Evolutionary conservation across 225 moss, liverwort and hornwort genomes (phyloP).

Genomic region (Marchantia paleacea): DNA sequence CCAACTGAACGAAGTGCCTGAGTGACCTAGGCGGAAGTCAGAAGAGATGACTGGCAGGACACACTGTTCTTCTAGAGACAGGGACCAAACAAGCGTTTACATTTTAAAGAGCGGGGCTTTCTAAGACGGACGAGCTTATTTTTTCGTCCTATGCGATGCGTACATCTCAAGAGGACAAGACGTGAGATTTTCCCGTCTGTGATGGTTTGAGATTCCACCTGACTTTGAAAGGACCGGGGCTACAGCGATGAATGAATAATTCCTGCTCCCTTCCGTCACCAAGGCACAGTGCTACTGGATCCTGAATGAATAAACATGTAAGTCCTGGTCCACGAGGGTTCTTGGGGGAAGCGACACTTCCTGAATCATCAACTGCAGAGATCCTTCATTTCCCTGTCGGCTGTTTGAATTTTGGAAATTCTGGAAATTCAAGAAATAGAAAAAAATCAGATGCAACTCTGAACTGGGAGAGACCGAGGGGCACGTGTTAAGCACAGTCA

Average conservation of each 20-base stretch:
- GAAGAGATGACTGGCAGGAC: neutral
- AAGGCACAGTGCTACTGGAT: neutral
- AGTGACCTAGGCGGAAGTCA: neutral
- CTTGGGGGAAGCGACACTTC: neutral
- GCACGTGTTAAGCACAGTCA: slow-evolving; percentile 2
- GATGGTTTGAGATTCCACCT: neutral
- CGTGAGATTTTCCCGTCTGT: neutral
- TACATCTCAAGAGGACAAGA: neutral
- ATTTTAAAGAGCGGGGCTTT: neutral
- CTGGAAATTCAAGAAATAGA: neutral
- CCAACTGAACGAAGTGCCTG: neutral
- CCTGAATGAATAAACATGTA: neutral
- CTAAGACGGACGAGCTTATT: neutral
- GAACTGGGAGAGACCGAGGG: neutral
- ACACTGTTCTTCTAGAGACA: neutral
- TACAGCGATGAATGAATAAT: neutral
- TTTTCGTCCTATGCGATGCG: neutral
- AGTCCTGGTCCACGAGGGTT: neutral
- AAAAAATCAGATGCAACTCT: too few species aligned
- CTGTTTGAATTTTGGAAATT: neutral
- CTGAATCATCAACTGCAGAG: neutral
- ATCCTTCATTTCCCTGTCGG: neutral
- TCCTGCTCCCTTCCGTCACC: neutral
- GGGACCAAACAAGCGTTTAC: neutral
- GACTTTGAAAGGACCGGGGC: neutral